These are phyloP conservation scores for Talaromyces proteolyticus DNA, from an alignment of 495 filamentous ascomycete species.

Conservation along the genomic window DNA sequence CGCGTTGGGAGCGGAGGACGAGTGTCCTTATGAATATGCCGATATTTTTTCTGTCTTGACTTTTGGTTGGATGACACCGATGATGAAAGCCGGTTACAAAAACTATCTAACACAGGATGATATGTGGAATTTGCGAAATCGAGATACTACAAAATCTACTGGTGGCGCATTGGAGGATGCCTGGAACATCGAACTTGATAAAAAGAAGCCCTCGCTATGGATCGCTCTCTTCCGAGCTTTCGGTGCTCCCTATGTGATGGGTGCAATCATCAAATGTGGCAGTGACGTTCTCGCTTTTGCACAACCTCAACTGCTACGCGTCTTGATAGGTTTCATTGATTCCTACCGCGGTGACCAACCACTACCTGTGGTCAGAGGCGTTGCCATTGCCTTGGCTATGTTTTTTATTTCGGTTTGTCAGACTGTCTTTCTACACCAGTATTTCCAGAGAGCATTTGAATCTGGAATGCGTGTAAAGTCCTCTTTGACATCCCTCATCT, in stretches of 20 bases:
- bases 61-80: conserved; percentile 97
- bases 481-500: conserved; percentile 82
- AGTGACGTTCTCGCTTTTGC: conserved; percentile 82
- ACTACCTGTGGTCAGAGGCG: conserved; percentile 75
- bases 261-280: conserved; percentile 73
- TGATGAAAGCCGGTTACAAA: conserved; percentile 95
- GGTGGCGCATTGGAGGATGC: conserved; percentile 59
- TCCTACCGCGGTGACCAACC: conserved; percentile 65
- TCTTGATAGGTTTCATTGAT: conserved; percentile 79
- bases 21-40: conserved; percentile 92
- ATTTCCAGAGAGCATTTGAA: conserved; percentile 92
- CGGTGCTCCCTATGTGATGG: conserved; percentile 74
- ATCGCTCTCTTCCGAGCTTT: conserved; percentile 82
- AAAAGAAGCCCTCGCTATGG: conserved; percentile 83
- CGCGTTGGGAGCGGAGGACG: conserved; percentile 77
- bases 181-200: conserved; percentile 72
- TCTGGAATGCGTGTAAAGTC: conserved; percentile 96
- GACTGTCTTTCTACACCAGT: conserved; percentile 81
- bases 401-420: conserved; percentile 81
- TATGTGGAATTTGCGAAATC: conserved; percentile 83
- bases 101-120: conserved; percentile 93
- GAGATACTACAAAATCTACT: conserved; percentile 71
- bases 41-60: conserved; percentile 91
- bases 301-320: conserved; percentile 85
- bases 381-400: conserved; percentile 88